Conservation (phyloP, 225 moss, liverwort and hornwort species). For the Straminergon stramineum region DNA sequence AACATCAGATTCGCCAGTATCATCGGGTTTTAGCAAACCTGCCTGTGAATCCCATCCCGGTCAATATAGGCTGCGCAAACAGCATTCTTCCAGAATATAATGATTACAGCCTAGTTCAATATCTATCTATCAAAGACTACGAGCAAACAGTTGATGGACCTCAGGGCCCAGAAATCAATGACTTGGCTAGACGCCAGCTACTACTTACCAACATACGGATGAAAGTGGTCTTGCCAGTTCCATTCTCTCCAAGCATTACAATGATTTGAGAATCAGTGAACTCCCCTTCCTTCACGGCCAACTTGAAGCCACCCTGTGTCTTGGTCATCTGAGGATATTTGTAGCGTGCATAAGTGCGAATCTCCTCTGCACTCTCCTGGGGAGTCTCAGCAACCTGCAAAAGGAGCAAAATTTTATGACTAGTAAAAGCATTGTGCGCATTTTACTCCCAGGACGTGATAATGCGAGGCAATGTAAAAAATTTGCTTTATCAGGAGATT, state of each 20-base stretch:
- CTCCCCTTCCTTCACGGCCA: conserved; percentile 86
- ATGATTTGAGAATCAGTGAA: conserved; percentile 99
- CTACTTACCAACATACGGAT: conserved; percentile 90
- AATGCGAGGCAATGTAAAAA: neutral
- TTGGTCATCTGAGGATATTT: conserved; percentile 87
- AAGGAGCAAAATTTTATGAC: neutral
- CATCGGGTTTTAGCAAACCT: conserved; percentile 84
- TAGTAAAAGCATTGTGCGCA: neutral
- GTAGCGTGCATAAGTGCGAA: conserved; percentile 84
- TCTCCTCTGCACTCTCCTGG: conserved; percentile 94
- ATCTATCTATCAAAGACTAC: neutral
- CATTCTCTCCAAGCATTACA: conserved; percentile 98
- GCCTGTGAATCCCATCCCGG: conserved; percentile 37
- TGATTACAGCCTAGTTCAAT: neutral
- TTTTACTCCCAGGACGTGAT: neutral
- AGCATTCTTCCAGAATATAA: neutral
- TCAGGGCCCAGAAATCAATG: neutral
- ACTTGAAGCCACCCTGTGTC: conserved; percentile 89
- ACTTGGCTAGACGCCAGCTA: neutral
- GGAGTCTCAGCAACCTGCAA: conserved; percentile 90
- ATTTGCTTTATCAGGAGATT: neutral
- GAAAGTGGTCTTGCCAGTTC: conserved; percentile 95
- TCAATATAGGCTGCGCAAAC: neutral
- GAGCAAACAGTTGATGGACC: neutral
- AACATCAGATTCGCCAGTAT: conserved; percentile 34